Percentiles rank a stretch among this genome's conserved stretches.
Evolutionary conservation across 176 grass and related monocot species (phyloP).

Genomic region (Juncus inflexus): DNA sequence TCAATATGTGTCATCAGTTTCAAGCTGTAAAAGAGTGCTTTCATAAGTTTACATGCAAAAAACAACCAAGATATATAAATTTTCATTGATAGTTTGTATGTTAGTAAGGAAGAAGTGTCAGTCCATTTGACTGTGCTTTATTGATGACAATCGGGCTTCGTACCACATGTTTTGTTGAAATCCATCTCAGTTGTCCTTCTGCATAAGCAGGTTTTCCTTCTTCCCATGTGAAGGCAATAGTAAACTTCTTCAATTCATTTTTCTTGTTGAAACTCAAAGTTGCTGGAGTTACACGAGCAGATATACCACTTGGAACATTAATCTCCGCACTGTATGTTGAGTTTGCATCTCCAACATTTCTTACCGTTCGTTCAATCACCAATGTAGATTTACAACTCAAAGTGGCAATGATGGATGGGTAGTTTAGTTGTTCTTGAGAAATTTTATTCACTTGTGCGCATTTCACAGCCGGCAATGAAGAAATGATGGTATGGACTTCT

Average conservation of each 20-base stretch:
- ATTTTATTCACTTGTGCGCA: conserved; percentile 13
- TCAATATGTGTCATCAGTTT: too few species aligned
- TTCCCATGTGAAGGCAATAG: background rate
- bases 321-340: conserved; percentile 1
- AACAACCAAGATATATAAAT: too few species aligned
- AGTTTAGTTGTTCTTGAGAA: conserved; percentile 13
- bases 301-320: background rate
- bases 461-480: background rate
- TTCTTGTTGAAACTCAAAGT: background rate
- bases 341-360: conserved; percentile 13
- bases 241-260: conserved; percentile 26
- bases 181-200: conserved; percentile 23
- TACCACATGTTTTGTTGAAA: conserved; percentile 22
- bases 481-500: background rate
- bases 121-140: conserved; percentile 14
- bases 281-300: background rate
- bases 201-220: background rate
- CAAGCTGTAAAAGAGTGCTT: background rate
- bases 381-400: background rate
- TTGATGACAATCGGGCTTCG: conserved; percentile 25
- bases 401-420: background rate
- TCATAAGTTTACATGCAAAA: too few species aligned
- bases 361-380: conserved; percentile 13
- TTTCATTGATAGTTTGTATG: too few species aligned
- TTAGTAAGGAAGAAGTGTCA: conserved; percentile 1